phyloP scores from a whole-genome alignment of 768 basidiomycete genomes.

The Fomitopsis serialis region DNA sequence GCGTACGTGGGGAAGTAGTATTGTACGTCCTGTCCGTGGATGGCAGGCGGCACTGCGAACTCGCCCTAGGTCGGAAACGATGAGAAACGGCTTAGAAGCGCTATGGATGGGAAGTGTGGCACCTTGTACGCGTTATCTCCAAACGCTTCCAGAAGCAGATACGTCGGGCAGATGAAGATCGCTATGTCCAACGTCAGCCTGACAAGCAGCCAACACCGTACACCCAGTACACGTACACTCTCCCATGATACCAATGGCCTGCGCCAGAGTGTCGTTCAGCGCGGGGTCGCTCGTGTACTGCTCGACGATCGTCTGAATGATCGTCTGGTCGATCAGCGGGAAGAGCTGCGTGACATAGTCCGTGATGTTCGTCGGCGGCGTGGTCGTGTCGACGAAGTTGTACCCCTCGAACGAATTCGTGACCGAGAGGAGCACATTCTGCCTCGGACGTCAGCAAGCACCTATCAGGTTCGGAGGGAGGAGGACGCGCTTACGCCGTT shows the following conservation, averaged over 20 bases:
- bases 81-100: no score
- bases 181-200: constrained; percentile 16
- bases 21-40: constrained; percentile 8
- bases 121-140: constrained; percentile 30
- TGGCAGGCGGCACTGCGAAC: constrained; percentile 25
- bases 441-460: not conserved
- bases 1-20: constrained; percentile 5
- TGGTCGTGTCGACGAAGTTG: constrained; percentile 30
- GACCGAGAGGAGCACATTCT: constrained; percentile 31
- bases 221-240: constrained; percentile 19
- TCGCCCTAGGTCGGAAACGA: no score
- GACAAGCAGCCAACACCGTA: not conserved
- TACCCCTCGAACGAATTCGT: constrained; percentile 34
- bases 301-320: not conserved
- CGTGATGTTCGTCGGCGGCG: constrained; percentile 20
- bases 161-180: constrained; percentile 31
- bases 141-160: constrained; percentile 26
- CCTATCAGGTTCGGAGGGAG: not conserved
- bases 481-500: constrained; percentile 35
- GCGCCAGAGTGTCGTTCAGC: constrained; percentile 11
- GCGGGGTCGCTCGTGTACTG: no score
- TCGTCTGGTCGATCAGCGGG: constrained; percentile 11
- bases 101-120: not conserved
- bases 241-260: constrained; percentile 12
- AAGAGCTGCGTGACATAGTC: constrained; percentile 33